Evolutionary conservation across 1,284 basidiomycete genomes (phyloP), one percentile per base, ranked within the genome.

Genomic region (Cutaneotrichosporon cutaneum): DNA sequence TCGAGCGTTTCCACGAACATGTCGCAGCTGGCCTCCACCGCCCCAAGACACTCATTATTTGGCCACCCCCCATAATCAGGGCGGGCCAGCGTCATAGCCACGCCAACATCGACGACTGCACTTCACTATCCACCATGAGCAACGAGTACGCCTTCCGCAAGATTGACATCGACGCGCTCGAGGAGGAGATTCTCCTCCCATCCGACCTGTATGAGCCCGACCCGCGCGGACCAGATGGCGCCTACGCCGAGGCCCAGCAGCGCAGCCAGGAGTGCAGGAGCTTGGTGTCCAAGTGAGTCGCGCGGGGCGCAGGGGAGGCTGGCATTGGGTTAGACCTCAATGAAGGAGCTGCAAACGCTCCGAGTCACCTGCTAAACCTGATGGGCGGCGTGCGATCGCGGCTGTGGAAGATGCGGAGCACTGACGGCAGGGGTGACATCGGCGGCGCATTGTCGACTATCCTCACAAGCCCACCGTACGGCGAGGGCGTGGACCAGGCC

Each of bases 181-280:
- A 98, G 74, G 94, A 97, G 77, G 95, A 98, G 72, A 85, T 88
- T 18, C 81, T 98, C 16, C 84, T 87, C 52, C 90, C 94, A 63
- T 85, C 85, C 33, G 92, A 97, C 72, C 85, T 98, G 36, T 93
- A 90, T 75, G 89, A 92, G 55, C 85, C 90, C 2, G 94, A 97
- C 76, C 88, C 90, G 14, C 85, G 93, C 61, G 86, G 88, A 56
- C 87, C 92, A 0, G 82, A 85, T 0, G 87, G 90, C 68, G 87
- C 90, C 30, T 77, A 91, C 52, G 83, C 82, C 47, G 90, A 94
- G 62, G 88, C 90, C 18, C 89, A 88, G 75, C 83, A 86, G 69
- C 89, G 90, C 74, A 86, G 87, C 63, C 80, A 78, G 26, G 84
- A 88, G 61, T 92, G 94, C 27, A 84, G 94, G 67, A 84, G 86